phyloP scores from a whole-genome alignment of 768 basidiomycete species.

The Gautieria morchelliformis region DNA sequence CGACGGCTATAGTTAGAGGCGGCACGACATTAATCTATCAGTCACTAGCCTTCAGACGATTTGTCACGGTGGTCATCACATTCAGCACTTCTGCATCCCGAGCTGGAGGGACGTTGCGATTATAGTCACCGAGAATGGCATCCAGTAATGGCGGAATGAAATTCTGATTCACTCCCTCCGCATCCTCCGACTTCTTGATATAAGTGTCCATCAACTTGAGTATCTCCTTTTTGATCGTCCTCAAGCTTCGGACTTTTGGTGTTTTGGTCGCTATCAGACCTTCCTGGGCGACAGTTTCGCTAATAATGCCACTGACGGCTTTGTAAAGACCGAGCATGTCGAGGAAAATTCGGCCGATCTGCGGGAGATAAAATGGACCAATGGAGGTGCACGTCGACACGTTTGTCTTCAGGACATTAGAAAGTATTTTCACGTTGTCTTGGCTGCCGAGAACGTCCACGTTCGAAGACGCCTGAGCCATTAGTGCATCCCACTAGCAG shows the following conservation, averaged over 20 bases:
- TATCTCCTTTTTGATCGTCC: constrained; percentile 45
- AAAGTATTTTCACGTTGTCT: constrained; percentile 40
- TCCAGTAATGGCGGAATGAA: constrained; percentile 39
- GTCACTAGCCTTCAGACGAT: constrained; percentile 30
- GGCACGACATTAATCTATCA: background rate
- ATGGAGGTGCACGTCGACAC: constrained; percentile 39
- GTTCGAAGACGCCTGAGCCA: constrained; percentile 33
- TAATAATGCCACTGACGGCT: constrained; percentile 37
- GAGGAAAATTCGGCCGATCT: constrained; percentile 37
- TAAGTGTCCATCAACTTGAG: constrained; percentile 40
- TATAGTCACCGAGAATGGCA: constrained; percentile 39
- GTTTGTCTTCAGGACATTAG: constrained; percentile 43
- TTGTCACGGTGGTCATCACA: constrained; percentile 38
- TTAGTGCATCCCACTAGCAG: constrained; percentile 35
- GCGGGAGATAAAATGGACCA: constrained; percentile 38
- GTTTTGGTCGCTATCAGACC: constrained; percentile 37
- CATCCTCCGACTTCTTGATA: constrained; percentile 37
- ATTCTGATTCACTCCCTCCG: constrained; percentile 32
- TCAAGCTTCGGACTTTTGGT: constrained; percentile 34
- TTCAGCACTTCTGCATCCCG: constrained; percentile 40
- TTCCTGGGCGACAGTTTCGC: constrained; percentile 32
- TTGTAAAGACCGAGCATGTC: constrained; percentile 41
- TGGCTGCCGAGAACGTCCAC: constrained; percentile 34
- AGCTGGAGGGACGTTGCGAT: constrained; percentile 36
- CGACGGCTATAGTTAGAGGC: background rate